Conservation (phyloP, 805 yeast genomes). For the Cephaloascus fragrans region DNA sequence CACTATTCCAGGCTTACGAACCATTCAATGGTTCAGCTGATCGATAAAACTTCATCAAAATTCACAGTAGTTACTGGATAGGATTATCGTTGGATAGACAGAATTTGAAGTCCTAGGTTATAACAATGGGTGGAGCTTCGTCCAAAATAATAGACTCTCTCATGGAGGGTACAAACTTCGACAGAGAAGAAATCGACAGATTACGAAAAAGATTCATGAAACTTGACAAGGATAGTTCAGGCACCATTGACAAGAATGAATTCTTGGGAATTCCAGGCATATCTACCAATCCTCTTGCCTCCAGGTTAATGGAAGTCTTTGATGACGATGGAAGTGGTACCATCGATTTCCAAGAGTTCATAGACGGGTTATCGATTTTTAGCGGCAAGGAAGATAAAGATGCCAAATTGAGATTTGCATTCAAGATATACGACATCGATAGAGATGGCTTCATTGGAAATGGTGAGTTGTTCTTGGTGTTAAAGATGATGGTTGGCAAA, state of each 20-base stretch:
- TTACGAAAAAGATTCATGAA: slow-evolving; percentile 91
- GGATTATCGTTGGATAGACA: not conserved
- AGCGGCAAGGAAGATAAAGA: slow-evolving; percentile 73
- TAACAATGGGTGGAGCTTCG: slow-evolving; percentile 48
- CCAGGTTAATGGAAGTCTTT: slow-evolving; percentile 85
- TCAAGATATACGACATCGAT: slow-evolving; percentile 91
- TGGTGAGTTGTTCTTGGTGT: slow-evolving; percentile 86
- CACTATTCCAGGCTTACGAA: no score
- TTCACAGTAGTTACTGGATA: no score
- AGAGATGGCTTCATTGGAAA: slow-evolving; percentile 91
- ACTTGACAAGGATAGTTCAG: slow-evolving; percentile 85
- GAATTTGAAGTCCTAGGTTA: not conserved
- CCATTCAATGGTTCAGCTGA: no score
- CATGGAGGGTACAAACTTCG: slow-evolving; percentile 79
- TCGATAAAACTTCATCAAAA: no score
- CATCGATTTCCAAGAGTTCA: slow-evolving; percentile 92
- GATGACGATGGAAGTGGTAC: slow-evolving; percentile 90
- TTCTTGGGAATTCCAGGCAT: slow-evolving; percentile 91
- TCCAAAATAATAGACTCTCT: slow-evolving; percentile 57
- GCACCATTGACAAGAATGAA: slow-evolving; percentile 85
- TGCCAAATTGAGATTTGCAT: slow-evolving; percentile 82
- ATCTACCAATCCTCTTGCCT: slow-evolving; percentile 79
- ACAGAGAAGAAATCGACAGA: slow-evolving; percentile 84
- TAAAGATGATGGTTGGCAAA: slow-evolving; percentile 95
- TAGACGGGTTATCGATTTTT: slow-evolving; percentile 77